Evolutionary conservation across 495 filamentous ascomycete species (phyloP).

Genomic region (Trichoderma orchidacearum): DNA sequence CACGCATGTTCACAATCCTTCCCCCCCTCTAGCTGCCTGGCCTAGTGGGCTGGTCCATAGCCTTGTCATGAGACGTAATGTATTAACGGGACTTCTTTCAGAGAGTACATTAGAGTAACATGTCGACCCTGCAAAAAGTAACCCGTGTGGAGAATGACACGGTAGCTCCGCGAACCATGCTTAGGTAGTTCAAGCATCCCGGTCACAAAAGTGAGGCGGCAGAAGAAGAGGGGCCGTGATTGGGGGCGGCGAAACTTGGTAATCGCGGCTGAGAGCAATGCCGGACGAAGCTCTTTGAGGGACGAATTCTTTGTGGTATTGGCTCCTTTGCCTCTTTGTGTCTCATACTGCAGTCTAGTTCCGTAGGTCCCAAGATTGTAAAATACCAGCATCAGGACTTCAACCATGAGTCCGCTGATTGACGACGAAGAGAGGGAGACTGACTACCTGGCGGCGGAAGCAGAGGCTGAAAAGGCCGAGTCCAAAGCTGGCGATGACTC

Average conservation of each 20-base stretch:
- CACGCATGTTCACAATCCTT: neutral
- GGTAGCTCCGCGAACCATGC: neutral
- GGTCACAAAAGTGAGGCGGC: neutral
- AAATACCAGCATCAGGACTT: too few species aligned
- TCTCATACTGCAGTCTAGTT: too few species aligned
- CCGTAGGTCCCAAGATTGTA: too few species aligned
- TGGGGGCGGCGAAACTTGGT: neutral
- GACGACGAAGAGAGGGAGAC: neutral
- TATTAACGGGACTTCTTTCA: neutral
- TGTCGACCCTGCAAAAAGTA: neutral
- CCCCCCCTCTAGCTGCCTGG: neutral
- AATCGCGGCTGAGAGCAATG: neutral
- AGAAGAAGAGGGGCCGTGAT: neutral
- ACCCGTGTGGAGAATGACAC: neutral
- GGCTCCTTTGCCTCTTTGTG: too few species aligned
- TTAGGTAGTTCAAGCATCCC: neutral
- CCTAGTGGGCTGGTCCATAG: neutral
- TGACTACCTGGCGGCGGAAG: neutral
- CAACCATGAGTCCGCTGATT: neutral
- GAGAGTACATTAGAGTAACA: neutral
- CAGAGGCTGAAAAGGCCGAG: neutral
- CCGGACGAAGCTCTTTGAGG: too few species aligned
- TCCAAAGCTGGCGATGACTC: neutral
- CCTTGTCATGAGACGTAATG: too few species aligned
- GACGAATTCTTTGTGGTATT: too few species aligned